Base-by-base conservation (phyloP, 2,329 filamentous ascomycete genomes). In the Hymenoscyphus scutula region DNA sequence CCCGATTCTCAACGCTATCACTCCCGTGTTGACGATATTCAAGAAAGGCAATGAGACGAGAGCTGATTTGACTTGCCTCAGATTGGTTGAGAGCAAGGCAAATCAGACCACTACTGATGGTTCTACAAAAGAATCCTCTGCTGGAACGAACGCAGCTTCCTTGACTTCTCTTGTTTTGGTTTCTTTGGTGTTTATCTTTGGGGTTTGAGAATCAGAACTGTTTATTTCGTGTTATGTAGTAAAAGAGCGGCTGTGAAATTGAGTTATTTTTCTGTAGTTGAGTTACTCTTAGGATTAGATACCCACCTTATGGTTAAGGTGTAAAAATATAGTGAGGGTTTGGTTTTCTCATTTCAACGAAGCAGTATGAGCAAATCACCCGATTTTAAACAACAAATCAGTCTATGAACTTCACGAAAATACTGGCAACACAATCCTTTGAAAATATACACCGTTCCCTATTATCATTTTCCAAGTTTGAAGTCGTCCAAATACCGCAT, bases 11-110 rank as follows among this genome's bases (percentile, higher is more conserved):
- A 29, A 54, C 25, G 25, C 53, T 17, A 54, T 54, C 25, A 54
- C 53, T 7, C 53, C 53, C 5, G 25, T 54, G 13, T 29, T 54
- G 53, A 54, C 53, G 15, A 8, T 54, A n/a, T 54, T 54, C 29
- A 54, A 32, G 53, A 54, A 54, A 30, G 53, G 53, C 25, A 32
- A 54, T 54, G 53, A 54, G n/a, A 54, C 53, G n/a, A 54, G 23
- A 54, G 53, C 53, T 29, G 53, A 32, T n/a, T 32, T 54, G 25
- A 54, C 53, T 4, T 54, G 53, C 53, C 53, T 54, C 53, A 54
- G 29, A 19, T 54, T 54, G 25, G 53, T 54, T 15, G 53, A 54
- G 53, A 54, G 53, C 25, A 54, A 54, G 25, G 53, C 53, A 3
- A 54, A 54, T 13, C 53, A 54, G 13, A 54, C 53, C n/a, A 54